These are phyloP conservation scores for Elaeis oleifera DNA, from an alignment of 202 grass and related monocot species.

Conservation along the genomic window DNA sequence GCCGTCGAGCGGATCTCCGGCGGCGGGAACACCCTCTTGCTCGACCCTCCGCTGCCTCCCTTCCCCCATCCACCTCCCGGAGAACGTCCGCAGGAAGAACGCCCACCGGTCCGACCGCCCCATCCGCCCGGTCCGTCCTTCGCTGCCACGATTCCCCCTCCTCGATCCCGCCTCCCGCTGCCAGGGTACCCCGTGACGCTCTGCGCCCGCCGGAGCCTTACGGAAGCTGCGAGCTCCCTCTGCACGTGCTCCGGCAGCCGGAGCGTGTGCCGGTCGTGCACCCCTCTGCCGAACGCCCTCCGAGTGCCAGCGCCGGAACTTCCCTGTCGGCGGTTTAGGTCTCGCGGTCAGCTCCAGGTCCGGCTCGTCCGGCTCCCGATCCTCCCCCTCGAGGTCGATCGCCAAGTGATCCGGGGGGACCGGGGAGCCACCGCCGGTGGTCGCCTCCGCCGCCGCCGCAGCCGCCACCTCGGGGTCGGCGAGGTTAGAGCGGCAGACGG, in stretches of 20 bases:
- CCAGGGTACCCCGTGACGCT: constrained; percentile 34
- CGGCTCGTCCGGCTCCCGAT: constrained; percentile 4
- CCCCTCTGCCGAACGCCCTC: constrained; percentile 30
- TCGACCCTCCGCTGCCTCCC: neutral
- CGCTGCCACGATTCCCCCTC: neutral
- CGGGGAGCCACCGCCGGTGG: neutral
- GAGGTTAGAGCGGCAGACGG: constrained; percentile 84
- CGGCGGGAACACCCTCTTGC: constrained; percentile 9
- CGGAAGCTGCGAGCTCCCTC: constrained; percentile 48
- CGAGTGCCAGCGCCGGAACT: constrained; percentile 18
- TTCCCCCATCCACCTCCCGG: constrained; percentile 33
- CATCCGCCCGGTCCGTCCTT: neutral
- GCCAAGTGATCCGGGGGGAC: constrained; percentile 9
- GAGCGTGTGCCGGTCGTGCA: constrained; percentile 49
- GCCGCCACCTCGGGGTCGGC: constrained; percentile 33
- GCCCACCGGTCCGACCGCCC: constrained; percentile 7
- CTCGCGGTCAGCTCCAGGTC: too few species aligned
- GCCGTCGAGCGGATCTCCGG: neutral
- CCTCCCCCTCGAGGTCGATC: constrained; percentile 19
- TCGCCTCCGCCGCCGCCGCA: too few species aligned
- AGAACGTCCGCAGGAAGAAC: constrained; percentile 47
- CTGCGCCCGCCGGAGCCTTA: constrained; percentile 37
- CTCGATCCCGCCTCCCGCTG: constrained; percentile 18
- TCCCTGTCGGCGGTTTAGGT: neutral
- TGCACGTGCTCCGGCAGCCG: constrained; percentile 46